These are phyloP conservation scores for Ambrosia trifida DNA, from an alignment of 129 eudicot species.

Conservation along the genomic window DNA sequence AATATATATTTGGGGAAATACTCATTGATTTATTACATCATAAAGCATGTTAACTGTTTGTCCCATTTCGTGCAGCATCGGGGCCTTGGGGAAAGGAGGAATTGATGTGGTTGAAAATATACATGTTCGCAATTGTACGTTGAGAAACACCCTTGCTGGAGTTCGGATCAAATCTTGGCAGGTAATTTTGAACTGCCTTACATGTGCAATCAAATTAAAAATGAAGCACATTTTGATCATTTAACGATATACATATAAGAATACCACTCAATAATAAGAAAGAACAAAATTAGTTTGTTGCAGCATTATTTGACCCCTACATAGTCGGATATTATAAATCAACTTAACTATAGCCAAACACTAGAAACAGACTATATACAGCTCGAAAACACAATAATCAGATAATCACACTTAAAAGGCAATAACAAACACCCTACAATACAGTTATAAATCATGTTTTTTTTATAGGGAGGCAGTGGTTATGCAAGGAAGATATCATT, in stretches of 20 bases:
- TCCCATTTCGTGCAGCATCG: conserved; percentile 46
- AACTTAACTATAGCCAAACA: background rate
- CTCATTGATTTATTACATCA: background rate
- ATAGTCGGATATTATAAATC: too few relatives aligned
- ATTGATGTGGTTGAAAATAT: conserved; percentile 58
- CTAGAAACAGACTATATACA: background rate
- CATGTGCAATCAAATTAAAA: background rate
- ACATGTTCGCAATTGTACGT: conserved; percentile 54
- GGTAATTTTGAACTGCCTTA: conserved; percentile 29
- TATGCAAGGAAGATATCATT: conserved; percentile 65
- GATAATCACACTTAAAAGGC: conserved; percentile 2
- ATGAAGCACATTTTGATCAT: too few relatives aligned
- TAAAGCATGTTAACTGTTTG: background rate
- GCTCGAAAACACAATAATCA: background rate
- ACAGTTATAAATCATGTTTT: background rate
- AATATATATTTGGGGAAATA: background rate
- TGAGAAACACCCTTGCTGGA: conserved; percentile 54
- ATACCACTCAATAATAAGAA: too few relatives aligned
- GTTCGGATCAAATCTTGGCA: conserved; percentile 63
- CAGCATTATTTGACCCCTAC: background rate
- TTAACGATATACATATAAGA: too few relatives aligned
- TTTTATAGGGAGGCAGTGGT: conserved; percentile 59
- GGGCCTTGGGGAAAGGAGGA: conserved; percentile 63
- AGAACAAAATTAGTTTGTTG: too few relatives aligned
- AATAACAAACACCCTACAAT: background rate